Conservation (phyloP, 371 early-diverging fungal species). For the Encephalitozoon romaleae region DNA sequence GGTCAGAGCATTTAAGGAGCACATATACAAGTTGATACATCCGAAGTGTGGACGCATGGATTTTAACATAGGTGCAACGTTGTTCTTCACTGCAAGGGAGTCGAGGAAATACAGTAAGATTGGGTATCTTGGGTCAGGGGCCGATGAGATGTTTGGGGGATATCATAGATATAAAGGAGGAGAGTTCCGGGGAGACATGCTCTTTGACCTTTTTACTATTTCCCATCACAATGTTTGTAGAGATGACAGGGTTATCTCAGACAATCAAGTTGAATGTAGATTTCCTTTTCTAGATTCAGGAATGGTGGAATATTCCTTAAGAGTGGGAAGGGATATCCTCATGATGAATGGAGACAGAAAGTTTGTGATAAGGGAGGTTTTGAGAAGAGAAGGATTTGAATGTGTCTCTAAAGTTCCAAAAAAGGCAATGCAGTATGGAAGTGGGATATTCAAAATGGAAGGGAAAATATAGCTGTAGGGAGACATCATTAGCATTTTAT, state of each 20-base stretch:
- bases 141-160: slow-evolving; percentile 57
- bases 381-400: slow-evolving; percentile 26
- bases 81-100: slow-evolving; percentile 33
- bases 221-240: slow-evolving; percentile 44
- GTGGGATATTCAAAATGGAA: slow-evolving; percentile 29
- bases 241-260: slow-evolving; percentile 44
- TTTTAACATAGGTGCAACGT: slow-evolving; percentile 41
- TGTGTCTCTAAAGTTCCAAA: slow-evolving; percentile 17
- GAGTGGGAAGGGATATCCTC: not conserved
- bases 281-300: slow-evolving; percentile 43
- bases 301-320: slow-evolving; percentile 21
- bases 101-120: slow-evolving; percentile 27
- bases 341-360: slow-evolving; percentile 20
- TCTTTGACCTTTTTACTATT: slow-evolving; percentile 40
- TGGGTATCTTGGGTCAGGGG: slow-evolving; percentile 44
- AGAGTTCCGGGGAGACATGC: slow-evolving; percentile 9
- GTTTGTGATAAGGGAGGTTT: slow-evolving; percentile 32
- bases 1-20: not conserved
- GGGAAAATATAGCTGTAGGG: not conserved
- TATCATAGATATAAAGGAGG: slow-evolving; percentile 41
- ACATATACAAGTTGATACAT: slow-evolving; percentile 28
- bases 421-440: slow-evolving; percentile 56
- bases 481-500: not conserved
- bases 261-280: slow-evolving; percentile 39
- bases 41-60: slow-evolving; percentile 44